Base-by-base conservation (phyloP, 768 basidiomycete genomes). In the Lactarius psammicola region DNA sequence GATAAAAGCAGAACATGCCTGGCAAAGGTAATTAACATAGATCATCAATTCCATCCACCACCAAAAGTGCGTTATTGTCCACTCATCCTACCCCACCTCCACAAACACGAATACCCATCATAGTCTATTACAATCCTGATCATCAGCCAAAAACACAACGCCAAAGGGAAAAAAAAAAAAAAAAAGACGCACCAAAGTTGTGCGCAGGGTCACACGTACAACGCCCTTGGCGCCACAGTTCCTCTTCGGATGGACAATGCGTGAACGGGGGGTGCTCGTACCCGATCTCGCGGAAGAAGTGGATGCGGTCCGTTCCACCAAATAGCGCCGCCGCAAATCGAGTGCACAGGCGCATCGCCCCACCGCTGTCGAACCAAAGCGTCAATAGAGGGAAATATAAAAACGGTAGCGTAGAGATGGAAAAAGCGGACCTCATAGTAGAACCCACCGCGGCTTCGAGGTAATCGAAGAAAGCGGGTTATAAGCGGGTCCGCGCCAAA, bases 261-360 rank as follows among this genome's bases (percentile, higher is more conserved):
- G 79, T 82, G 79, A 91, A 93, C 5, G 84, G 86, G 62, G 89
- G 84, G 67, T 95, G 92, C 68, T 83, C 78, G 75, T 94, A 95
- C 0, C 93, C 94, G 44, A 95, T 92, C 71, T 95, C 91, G 56
- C 80, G 72, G 77, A 94, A 94, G 74, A 89, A 95, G 73, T 94
- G 89, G 28, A 94, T 78, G 71, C 90, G 88, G 34, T 89, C 85
- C 74, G 84, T 88, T 30, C 81, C 78, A 3, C 89, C 86, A 72
- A 94, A 89, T 17, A 93, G 77, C 0, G 91, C 85, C 8, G 85
- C 92, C 6, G 87, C 92, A 63, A n/a, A 95, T 91, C 60, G 88
- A 89, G 70, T 94, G 93, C 0, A 95, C 88, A 0, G 91, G 92
- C 0, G 92, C 93, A 73, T 94, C 93, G 33, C 93, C 92, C 90